These are phyloP conservation scores for Exophiala alcalophila DNA, from an alignment of 2,329 filamentous ascomycete genomes.

Conservation along the genomic window DNA sequence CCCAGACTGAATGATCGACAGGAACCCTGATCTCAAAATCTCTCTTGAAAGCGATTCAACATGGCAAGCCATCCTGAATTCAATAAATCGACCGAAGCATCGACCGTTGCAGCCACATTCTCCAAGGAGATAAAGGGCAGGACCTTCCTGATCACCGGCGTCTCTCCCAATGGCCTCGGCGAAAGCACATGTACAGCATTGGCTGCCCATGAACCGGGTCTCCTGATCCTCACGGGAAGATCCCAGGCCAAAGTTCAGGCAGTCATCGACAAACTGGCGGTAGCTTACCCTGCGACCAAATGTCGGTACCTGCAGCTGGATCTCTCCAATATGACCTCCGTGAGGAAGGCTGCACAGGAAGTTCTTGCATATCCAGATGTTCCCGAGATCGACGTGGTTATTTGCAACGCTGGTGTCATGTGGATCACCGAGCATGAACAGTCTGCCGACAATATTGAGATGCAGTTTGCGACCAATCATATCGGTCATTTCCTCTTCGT, in stretches of 20 bases:
- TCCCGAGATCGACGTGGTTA: constrained; percentile 39
- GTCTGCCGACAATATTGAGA: constrained; percentile 38
- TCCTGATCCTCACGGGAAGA: constrained; percentile 42
- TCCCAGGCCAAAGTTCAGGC: constrained; percentile 35
- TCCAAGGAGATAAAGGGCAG: constrained; percentile 30
- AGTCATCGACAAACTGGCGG: constrained; percentile 31
- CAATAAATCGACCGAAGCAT: constrained; percentile 9
- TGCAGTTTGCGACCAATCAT: constrained; percentile 40
- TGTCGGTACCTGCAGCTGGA: constrained; percentile 36
- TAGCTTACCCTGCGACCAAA: constrained; percentile 22
- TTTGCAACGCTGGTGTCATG: constrained; percentile 47
- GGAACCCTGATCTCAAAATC: too few relatives aligned
- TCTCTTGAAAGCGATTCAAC: background rate
- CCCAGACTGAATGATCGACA: too few relatives aligned
- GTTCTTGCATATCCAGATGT: constrained; percentile 32
- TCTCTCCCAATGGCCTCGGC: constrained; percentile 40
- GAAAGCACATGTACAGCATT: constrained; percentile 37
- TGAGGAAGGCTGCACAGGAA: constrained; percentile 35
- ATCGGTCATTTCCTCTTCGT: constrained; percentile 42
- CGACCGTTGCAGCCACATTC: constrained; percentile 24
- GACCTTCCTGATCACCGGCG: constrained; percentile 43
- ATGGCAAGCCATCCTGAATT: constrained; percentile 15
- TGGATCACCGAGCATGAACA: constrained; percentile 29
- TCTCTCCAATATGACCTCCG: constrained; percentile 34
- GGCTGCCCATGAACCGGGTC: constrained; percentile 34